Conservation (phyloP, 2,329 filamentous ascomycete genomes). For the Fusarium sp. region DNA sequence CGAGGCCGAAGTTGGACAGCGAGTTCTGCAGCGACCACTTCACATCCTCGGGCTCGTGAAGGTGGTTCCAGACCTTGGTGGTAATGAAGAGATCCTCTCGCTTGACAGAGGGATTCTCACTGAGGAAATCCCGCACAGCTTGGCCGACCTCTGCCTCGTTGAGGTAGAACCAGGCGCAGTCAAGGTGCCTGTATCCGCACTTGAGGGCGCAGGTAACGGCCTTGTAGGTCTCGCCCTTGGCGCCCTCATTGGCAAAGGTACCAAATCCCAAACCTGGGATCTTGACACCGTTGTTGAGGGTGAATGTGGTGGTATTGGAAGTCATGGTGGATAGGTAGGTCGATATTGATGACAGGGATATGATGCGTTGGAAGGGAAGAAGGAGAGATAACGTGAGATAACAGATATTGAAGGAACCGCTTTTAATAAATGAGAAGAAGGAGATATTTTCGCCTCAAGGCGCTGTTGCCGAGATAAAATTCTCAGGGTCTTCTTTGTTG, state of each 20-base stretch:
- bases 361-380: not conserved
- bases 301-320: slow-evolving; percentile 53
- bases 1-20: slow-evolving; percentile 61
- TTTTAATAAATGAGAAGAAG: not conserved
- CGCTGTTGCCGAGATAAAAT: not conserved
- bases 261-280: slow-evolving; percentile 75
- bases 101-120: slow-evolving; percentile 40
- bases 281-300: slow-evolving; percentile 64
- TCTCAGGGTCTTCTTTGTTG: not conserved
- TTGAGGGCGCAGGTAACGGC: slow-evolving; percentile 58
- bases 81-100: slow-evolving; percentile 63
- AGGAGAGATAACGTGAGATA: not conserved
- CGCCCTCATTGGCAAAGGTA: slow-evolving; percentile 74
- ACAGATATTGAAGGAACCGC: not conserved
- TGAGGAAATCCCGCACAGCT: slow-evolving; percentile 54
- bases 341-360: not conserved
- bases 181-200: slow-evolving; percentile 60
- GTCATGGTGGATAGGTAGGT: slow-evolving; percentile 20
- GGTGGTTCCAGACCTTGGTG: slow-evolving; percentile 72
- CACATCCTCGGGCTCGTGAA: slow-evolving; percentile 62
- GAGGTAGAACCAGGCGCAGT: slow-evolving; percentile 61
- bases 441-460: not conserved
- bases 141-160: slow-evolving; percentile 59
- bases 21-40: slow-evolving; percentile 62
- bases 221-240: slow-evolving; percentile 47